These are phyloP conservation scores for Rhodamnia rubescens DNA, from an alignment of 345 rosid genomes.

Conservation along the genomic window DNA sequence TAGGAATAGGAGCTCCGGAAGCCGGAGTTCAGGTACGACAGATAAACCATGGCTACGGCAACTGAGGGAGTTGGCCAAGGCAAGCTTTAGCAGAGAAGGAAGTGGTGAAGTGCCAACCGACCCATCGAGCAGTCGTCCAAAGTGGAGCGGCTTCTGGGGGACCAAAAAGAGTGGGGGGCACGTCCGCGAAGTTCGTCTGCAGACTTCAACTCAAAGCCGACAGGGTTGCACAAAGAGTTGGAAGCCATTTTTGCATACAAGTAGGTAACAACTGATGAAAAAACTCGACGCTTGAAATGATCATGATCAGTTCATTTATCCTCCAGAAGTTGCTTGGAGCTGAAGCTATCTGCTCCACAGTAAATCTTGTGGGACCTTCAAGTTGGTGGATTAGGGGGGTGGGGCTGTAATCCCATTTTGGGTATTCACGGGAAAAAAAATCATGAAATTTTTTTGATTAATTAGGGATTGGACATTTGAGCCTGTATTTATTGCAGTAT, in stretches of 20 bases:
- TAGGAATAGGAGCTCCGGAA: constrained; percentile 37
- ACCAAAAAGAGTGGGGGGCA: constrained; percentile 50
- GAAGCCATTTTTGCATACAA: constrained; percentile 80
- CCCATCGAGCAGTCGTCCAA: constrained; percentile 61
- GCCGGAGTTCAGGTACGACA: constrained; percentile 47
- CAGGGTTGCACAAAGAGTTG: constrained; percentile 59
- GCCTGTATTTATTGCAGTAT: neutral
- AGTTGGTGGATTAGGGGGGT: neutral
- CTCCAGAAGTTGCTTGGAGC: neutral
- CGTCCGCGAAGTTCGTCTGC: constrained; percentile 36
- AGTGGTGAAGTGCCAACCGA: constrained; percentile 29
- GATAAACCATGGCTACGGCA: constrained; percentile 69
- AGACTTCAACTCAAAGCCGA: constrained; percentile 46
- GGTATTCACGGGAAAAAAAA: neutral
- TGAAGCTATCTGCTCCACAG: neutral
- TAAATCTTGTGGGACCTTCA: neutral
- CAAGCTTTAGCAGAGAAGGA: constrained; percentile 62
- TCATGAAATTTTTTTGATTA: neutral
- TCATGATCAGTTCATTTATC: neutral
- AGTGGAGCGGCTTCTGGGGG: constrained; percentile 67
- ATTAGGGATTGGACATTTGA: neutral
- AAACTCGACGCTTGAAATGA: neutral
- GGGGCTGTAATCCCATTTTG: neutral
- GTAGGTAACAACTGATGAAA: constrained; percentile 8
- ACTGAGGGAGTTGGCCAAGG: constrained; percentile 67